phyloP scores from a whole-genome alignment of 768 basidiomycete genomes.

The Leucocoprinus birnbaumii region DNA sequence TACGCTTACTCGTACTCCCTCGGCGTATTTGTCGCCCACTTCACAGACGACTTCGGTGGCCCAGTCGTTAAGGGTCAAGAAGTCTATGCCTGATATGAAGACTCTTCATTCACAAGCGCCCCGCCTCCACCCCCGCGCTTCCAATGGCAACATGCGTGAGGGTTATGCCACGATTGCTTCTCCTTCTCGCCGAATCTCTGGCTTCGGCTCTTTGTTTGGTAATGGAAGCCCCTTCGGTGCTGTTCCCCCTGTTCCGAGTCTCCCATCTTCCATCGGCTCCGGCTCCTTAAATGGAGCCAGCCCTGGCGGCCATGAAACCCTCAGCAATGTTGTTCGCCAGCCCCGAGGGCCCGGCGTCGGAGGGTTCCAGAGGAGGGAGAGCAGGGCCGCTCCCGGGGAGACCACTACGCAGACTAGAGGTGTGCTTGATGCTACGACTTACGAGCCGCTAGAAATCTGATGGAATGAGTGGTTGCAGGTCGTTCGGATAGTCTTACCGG shows the following conservation, averaged over 20 bases:
- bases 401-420: slow-evolving; percentile 45
- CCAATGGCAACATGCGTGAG: slow-evolving; percentile 85
- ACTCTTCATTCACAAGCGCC: slow-evolving; percentile 78
- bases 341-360: slow-evolving; percentile 79
- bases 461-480: slow-evolving; percentile 28
- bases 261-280: slow-evolving; percentile 57
- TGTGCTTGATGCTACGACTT: slow-evolving; percentile 81
- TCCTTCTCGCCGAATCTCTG: slow-evolving; percentile 72
- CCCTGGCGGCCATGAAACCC: slow-evolving; percentile 32
- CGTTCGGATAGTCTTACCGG: slow-evolving; percentile 44
- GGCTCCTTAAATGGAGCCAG: slow-evolving; percentile 44
- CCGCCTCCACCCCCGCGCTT: slow-evolving; percentile 74
- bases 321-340: slow-evolving; percentile 69
- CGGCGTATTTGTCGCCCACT: slow-evolving; percentile 69
- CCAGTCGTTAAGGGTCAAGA: slow-evolving; percentile 81
- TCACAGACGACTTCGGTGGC: slow-evolving; percentile 37
- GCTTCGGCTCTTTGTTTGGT: slow-evolving; percentile 69
- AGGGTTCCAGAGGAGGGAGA: slow-evolving; percentile 74
- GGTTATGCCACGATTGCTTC: slow-evolving; percentile 88
- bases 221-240: slow-evolving; percentile 46
- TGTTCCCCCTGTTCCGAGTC: slow-evolving; percentile 77
- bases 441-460: slow-evolving; percentile 86
- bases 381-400: slow-evolving; percentile 45
- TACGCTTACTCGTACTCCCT: slow-evolving; percentile 79
- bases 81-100: slow-evolving; percentile 98